phyloP scores from a whole-genome alignment of 441 rosid species.

The Metrosideros polymorpha region DNA sequence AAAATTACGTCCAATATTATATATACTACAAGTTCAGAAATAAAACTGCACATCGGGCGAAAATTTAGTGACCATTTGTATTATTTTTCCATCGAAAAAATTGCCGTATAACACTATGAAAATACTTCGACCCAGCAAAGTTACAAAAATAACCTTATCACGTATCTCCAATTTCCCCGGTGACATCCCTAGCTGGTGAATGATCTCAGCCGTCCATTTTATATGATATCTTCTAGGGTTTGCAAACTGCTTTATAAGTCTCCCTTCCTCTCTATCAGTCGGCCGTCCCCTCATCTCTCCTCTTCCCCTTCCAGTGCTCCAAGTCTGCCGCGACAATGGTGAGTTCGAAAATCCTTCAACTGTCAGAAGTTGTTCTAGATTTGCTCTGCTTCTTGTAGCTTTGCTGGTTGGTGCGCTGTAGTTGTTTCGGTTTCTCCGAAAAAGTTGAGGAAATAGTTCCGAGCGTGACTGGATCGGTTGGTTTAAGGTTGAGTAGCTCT shows the following conservation, averaged over 20 bases:
- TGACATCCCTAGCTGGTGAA: background rate
- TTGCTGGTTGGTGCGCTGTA: background rate
- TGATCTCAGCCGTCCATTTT: background rate
- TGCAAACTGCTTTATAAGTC: background rate
- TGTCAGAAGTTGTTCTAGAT: background rate
- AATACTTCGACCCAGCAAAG: background rate
- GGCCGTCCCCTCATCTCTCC: background rate
- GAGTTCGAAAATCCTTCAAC: background rate
- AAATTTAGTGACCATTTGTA: no score
- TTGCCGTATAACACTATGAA: background rate
- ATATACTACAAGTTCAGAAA: background rate
- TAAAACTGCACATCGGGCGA: no score
- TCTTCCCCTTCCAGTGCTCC: background rate
- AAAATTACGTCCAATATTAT: no score
- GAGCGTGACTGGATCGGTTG: background rate
- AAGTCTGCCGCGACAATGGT: background rate
- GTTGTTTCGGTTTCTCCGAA: background rate
- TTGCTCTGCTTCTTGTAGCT: background rate
- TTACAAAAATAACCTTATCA: background rate
- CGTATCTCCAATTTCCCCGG: background rate
- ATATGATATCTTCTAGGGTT: background rate
- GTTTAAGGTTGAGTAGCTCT: background rate
- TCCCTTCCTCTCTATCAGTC: background rate
- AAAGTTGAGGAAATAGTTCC: background rate
- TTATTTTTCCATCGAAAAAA: background rate